Evolutionary conservation across 2,329 filamentous ascomycete species (phyloP), one percentile per base, ranked within the genome.

Genomic region (Sarocladium kiliense): DNA sequence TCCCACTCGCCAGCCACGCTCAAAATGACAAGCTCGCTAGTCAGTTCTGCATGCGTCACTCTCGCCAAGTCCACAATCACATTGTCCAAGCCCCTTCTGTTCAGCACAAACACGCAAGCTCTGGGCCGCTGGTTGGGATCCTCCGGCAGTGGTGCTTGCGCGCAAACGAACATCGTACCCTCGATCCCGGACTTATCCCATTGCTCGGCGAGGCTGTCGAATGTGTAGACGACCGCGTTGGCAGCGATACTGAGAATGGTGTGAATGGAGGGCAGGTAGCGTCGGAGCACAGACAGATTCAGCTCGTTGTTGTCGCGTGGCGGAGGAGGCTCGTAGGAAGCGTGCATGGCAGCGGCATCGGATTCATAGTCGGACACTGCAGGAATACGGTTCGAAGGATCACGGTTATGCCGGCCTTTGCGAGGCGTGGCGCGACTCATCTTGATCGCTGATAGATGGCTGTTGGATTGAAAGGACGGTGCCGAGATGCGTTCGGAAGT

Each of bases 171-270:
- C 60, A 97, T 76, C 12, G 90, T 89, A 37, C 94, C 94, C 71
- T 96, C 92, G 11, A 92, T 81, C 55, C 86, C 88, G 45, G 82
- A 82, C 75, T 95, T 96, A 67, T 94, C 88, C 94, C 94, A 97
- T 57, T 77, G 73, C 54, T 81, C 75, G 2, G 83, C 78, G 3
- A 77, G 71, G 47, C 82, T 77, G 58, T 79, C 82, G 74, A 95
- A 94, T 49, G 81, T 82, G 76, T 97, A 97, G 61, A 97, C 81
- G 34, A 94, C 89, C 25, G 89, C 88, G 64, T 93, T 96, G 30
- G 89, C 87, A 5, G 91, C 91, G 61, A 94, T 87, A 59, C 88
- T 87, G 60, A 91, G 77, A 66, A 97, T 91, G 54, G 79, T 75
- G 57, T 77, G 77, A 60, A 97, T 84, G 56, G 82, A 80, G 30